Conservation (phyloP, 768 basidiomycete genomes). For the Podaxis carcinomalis region DNA sequence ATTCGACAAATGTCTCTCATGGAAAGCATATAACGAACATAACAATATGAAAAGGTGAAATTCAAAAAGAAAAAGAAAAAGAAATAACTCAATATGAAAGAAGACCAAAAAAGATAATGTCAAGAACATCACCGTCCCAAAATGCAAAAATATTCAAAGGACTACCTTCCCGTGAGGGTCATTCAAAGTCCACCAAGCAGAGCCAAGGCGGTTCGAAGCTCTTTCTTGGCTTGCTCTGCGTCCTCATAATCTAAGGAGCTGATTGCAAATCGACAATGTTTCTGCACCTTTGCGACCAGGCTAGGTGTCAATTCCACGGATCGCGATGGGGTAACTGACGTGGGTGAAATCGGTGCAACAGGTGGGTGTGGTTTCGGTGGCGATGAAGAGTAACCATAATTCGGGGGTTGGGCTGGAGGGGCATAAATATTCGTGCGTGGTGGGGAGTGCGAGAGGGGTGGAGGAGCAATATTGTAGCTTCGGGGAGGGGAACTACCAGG, state of each 20-base stretch:
- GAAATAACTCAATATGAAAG: not conserved
- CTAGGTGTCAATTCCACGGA: slow-evolving; percentile 54
- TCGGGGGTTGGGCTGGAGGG: not conserved
- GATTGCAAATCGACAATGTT: slow-evolving; percentile 89
- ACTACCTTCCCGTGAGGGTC: not conserved
- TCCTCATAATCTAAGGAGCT: slow-evolving; percentile 97
- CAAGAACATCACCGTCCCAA: not conserved
- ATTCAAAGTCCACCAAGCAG: slow-evolving; percentile 44
- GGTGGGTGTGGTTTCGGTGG: slow-evolving; percentile 10
- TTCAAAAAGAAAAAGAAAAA: not conserved
- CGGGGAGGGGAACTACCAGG: not conserved
- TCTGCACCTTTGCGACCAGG: slow-evolving; percentile 75
- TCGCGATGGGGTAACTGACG: slow-evolving; percentile 19
- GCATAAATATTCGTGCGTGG: slow-evolving; percentile 4
- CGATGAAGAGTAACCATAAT: not conserved
- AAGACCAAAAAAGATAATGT: not conserved
- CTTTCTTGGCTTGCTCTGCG: slow-evolving; percentile 76
- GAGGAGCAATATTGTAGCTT: slow-evolving; percentile 12
- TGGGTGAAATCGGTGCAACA: slow-evolving; percentile 13
- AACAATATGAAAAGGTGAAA: not conserved
- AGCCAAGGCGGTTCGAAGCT: slow-evolving; percentile 73
- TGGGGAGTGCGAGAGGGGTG: slow-evolving; percentile 11
- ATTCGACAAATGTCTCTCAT: not conserved
- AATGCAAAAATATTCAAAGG: not conserved
- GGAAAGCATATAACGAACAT: not conserved